Percentiles rank a stretch among this genome's conserved stretches.
Conservation (phyloP, 768 basidiomycete species). For the Exsudoporus frostii region DNA sequence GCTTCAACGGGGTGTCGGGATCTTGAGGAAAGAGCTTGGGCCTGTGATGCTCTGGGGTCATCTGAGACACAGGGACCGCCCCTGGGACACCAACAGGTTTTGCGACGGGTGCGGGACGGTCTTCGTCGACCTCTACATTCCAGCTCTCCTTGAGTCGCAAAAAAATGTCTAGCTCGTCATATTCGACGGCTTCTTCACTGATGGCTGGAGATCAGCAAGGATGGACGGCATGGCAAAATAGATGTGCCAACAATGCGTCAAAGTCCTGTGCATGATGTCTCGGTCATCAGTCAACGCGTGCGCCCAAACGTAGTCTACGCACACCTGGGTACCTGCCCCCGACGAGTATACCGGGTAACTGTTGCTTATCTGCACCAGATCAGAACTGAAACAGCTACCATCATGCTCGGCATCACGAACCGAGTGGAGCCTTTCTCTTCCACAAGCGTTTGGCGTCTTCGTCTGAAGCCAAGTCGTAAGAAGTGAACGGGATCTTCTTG, state of each 20-base stretch:
- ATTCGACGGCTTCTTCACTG: constrained; percentile 86
- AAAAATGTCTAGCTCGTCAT: constrained; percentile 65
- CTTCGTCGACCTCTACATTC: constrained; percentile 56
- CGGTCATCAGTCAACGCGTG: constrained; percentile 2
- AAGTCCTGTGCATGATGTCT: constrained; percentile 48
- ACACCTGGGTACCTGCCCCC: constrained; percentile 78
- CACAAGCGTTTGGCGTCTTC: constrained; percentile 76
- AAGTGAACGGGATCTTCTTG: constrained; percentile 79
- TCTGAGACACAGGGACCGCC: constrained; percentile 67
- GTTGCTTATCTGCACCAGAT: constrained; percentile 63
- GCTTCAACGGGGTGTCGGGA: constrained; percentile 45
- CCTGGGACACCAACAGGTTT: constrained; percentile 81
- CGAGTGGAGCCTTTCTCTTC: constrained; percentile 74
- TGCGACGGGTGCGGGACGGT: constrained; percentile 49
- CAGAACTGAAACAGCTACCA: background rate
- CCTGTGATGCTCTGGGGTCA: constrained; percentile 74
- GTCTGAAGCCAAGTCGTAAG: constrained; percentile 84
- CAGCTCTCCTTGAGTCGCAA: constrained; percentile 71
- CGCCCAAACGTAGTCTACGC: constrained; percentile 29
- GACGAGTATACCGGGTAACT: constrained; percentile 79
- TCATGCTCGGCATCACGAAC: constrained; percentile 33
- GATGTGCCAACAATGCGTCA: constrained; percentile 60
- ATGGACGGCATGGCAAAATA: background rate
- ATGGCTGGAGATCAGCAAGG: constrained; percentile 5
- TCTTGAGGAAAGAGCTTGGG: constrained; percentile 49